Base-by-base conservation (phyloP, 148 eudicot species). In the Chenopodium berlandieri region DNA sequence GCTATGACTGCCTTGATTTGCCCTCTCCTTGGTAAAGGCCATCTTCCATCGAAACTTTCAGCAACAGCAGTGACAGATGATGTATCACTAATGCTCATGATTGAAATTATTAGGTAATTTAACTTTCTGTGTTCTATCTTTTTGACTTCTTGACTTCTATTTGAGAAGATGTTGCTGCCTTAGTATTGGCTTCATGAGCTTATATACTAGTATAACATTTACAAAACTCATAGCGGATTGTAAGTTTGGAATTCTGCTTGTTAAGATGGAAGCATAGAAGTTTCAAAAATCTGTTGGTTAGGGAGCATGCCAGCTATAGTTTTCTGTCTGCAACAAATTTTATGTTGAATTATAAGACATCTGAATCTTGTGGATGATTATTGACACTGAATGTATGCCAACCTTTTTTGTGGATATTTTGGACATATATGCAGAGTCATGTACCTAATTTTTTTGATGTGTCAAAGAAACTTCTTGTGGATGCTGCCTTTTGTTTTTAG, bases 1-100 rank as follows among this genome's bases (percentile, higher is more conserved):
- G 85, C 89, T 69, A 84, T 87, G 37, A 79, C 80, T 19, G 81
- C 82, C 73, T 87, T 87, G 62, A 87, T 82, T 68, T 84, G 85
- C 37, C 87, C 89, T 79, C 89, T 84, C 71, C 73, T 76, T 1
- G 81, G 80, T 10, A 71, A 16, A 19, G 56, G 71, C 30, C 75
- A 70, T 77, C 82, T 78, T 75, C 77, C 32, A 8, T 64, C 32
- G 13, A 44, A 67, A 31, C 71, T 82, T 56, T 47, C 46, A 17
- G 73, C 2, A 27, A 69, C 13, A 4, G 37, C 9, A 34, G 66
- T 30, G 17, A 31, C 44, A 46, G 78, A 32, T 20, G 60, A 56
- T 52, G 54, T 68, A 9, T 22, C 73, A 63, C 47, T 66, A 48
- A 72, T 82, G 48, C 75, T 65, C 67, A 62, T 34, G 70, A 44